phyloP scores from a whole-genome alignment of 108 stramenopile genomes.

The Pseudonitzschia delicatissima region DNA sequence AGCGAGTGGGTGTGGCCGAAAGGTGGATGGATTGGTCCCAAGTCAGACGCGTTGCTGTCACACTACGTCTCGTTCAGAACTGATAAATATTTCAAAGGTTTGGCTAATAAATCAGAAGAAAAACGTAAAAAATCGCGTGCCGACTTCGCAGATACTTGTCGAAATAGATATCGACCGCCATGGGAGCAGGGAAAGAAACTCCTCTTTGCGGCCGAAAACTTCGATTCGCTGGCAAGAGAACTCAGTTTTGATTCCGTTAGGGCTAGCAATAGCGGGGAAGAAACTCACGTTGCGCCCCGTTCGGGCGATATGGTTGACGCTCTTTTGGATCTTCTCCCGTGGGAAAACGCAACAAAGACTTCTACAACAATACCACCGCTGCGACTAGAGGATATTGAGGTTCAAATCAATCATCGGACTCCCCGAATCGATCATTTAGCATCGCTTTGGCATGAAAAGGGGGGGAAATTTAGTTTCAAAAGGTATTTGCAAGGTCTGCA shows the following conservation, averaged over 20 bases:
- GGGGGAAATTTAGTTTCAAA: background rate
- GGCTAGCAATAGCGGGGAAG: constrained; percentile 2
- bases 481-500: background rate
- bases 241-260: no score
- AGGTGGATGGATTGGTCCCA: no score
- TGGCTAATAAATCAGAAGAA: no score
- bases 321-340: background rate
- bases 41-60: no score
- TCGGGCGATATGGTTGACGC: background rate
- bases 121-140: no score
- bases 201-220: constrained; percentile 13
- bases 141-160: no score
- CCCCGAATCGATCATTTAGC: background rate
- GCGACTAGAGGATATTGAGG: constrained; percentile 2
- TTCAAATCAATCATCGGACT: background rate
- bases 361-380: background rate
- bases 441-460: constrained; percentile 3
- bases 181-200: no score
- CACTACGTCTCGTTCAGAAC: no score
- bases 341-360: background rate
- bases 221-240: constrained; percentile 5
- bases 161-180: no score
- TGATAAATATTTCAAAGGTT: no score
- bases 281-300: background rate
- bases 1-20: no score